Percentiles rank a stretch among this genome's conserved stretches.
These are phyloP conservation scores for Sisymbrium irio DNA, from an alignment of 345 rosid genomes.

Conservation along the genomic window DNA sequence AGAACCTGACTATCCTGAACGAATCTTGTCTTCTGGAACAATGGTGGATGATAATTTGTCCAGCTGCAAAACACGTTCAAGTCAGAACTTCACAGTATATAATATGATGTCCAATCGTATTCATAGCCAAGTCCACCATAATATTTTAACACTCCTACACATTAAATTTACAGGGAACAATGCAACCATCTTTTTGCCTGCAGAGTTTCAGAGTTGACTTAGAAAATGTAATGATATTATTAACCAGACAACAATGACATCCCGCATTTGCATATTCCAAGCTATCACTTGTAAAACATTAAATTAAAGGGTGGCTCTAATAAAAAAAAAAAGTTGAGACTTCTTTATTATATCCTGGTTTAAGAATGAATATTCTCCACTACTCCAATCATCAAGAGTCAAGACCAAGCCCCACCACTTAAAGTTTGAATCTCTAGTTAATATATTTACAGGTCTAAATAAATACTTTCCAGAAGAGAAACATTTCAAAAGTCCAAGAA, in stretches of 20 bases:
- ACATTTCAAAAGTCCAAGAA: neutral
- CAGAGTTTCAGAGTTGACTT: conserved; percentile 21
- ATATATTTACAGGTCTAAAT: neutral
- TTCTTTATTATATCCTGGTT: neutral
- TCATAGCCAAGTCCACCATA: conserved; percentile 1
- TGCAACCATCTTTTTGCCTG: neutral
- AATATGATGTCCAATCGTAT: conserved; percentile 11
- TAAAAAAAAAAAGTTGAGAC: neutral
- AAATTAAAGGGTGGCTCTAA: neutral
- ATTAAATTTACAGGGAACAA: neutral
- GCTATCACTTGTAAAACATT: neutral
- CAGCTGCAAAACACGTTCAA: neutral
- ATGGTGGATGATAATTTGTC: neutral
- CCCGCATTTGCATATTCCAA: neutral
- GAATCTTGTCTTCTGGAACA: conserved; percentile 11
- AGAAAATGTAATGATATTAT: neutral
- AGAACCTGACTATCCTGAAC: neutral
- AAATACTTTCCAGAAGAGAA: neutral
- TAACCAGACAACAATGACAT: neutral
- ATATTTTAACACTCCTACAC: neutral
- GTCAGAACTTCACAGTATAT: neutral
- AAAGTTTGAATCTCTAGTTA: neutral
- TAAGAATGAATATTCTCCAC: conserved; percentile 8
- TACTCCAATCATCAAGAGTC: neutral
- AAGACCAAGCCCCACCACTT: neutral